Conservation (phyloP, 148 eudicot genomes). For the Camellia sinensis region DNA sequence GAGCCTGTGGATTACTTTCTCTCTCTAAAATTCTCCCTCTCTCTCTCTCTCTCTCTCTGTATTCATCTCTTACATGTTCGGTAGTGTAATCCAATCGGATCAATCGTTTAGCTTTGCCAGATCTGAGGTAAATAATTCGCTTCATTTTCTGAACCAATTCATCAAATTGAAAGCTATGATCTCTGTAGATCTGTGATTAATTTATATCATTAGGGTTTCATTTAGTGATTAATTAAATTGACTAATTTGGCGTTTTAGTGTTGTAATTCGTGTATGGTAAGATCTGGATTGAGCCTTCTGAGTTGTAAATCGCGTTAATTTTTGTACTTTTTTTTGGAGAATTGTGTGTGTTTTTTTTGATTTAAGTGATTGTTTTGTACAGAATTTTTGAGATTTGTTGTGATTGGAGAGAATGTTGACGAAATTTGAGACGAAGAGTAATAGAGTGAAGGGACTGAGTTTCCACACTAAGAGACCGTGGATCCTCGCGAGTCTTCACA, state of each 20-base stretch:
- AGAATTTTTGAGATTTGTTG: constrained; percentile 18
- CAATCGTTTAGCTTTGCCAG: constrained; percentile 1
- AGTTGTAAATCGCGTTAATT: not conserved
- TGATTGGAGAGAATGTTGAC: constrained; percentile 62
- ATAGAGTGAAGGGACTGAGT: constrained; percentile 90
- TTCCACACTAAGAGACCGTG: constrained; percentile 90
- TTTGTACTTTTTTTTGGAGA: not conserved
- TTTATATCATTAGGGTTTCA: constrained; percentile 1
- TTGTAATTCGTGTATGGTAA: not conserved
- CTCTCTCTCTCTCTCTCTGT: not conserved
- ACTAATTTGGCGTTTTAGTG: not conserved
- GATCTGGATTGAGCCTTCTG: constrained; percentile 5
- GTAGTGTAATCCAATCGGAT: constrained; percentile 11
- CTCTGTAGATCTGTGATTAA: constrained; percentile 19
- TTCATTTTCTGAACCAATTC: not conserved
- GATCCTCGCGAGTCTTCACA: constrained; percentile 95
- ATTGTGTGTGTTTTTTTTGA: constrained; percentile 2
- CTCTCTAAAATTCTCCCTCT: not conserved
- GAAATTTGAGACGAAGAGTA: constrained; percentile 93
- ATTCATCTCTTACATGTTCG: not conserved
- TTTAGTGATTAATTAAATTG: not conserved
- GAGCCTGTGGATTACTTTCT: not conserved
- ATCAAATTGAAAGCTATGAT: constrained; percentile 2
- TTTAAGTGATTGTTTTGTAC: constrained; percentile 11
- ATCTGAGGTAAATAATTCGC: constrained; percentile 19